These are phyloP conservation scores for Chlorella sp. DNA, from an alignment of 139 green algal genomes.

Conservation along the genomic window DNA sequence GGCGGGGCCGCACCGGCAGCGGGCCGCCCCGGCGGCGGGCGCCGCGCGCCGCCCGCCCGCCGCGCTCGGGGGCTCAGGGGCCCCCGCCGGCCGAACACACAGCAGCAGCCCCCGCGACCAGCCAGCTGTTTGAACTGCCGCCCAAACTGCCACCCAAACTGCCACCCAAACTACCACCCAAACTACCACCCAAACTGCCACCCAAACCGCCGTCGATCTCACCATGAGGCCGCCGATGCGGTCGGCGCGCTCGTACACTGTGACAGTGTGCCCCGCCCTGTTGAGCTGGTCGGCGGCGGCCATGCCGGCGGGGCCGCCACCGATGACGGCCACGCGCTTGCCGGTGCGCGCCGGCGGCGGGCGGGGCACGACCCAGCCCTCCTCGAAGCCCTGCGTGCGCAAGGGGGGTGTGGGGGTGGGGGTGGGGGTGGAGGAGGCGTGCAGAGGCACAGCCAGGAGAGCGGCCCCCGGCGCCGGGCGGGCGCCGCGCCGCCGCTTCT, in stretches of 20 bases:
- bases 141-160: neutral
- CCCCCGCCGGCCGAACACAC: neutral
- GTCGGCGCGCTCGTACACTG: constrained; percentile 94
- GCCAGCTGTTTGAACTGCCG: neutral
- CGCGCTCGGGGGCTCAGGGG: no score
- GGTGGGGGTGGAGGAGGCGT: no score
- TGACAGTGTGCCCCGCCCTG: constrained; percentile 88
- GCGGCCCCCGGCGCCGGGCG: no score
- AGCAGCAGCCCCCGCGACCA: no score
- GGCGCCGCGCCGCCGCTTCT: no score
- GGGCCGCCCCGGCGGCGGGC: neutral
- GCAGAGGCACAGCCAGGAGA: no score
- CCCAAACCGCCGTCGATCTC: constrained; percentile 99
- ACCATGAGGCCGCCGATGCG: constrained; percentile 97
- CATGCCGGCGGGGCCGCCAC: constrained; percentile 88
- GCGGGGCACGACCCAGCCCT: constrained; percentile 92
- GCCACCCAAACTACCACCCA: neutral
- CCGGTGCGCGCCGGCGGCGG: constrained; percentile 82
- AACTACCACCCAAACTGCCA: no score
- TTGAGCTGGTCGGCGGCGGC: constrained; percentile 98
- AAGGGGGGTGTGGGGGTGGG: neutral
- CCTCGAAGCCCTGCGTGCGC: constrained; percentile 76
- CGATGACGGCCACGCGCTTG: constrained; percentile 85
- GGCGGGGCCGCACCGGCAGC: neutral
- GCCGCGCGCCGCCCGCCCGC: no score